Evolutionary conservation across 345 rosid genomes (phyloP), one percentile per base, ranked within the genome.

Genomic region (Noccaea bulbosa): DNA sequence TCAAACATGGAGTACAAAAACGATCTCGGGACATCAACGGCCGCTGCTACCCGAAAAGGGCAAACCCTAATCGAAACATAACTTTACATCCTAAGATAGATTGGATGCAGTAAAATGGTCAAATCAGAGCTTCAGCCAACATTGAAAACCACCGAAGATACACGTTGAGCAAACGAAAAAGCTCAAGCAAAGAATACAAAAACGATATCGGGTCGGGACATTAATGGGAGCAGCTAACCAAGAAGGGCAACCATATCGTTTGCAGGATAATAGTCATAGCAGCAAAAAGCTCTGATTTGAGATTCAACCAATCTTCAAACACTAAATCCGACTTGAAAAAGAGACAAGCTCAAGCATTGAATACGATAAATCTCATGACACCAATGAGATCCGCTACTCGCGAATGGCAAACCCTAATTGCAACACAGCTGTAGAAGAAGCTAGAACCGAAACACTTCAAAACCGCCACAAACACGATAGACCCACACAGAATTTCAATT

Each of bases 21-120:
- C 12, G 32, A 46, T 8, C 43, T 14, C 11, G 17, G 35, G 12
- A 43, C 46, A 62, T 72, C 40, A 44, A 52, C 20, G 54, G 34
- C 27, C 10, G 37, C 50, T 34, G 41, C 40, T 20, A 58, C 37
- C 27, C 5, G 30, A 67, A 20, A 57, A 41, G 8, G 17, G 39
- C 0, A 67, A 35, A 50, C 62, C 15, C 48, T 67, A 9, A 50
- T 51, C 50, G 67, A 54, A 58, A 65, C 45, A 22, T 10, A 65
- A 32, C 40, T 10, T 8, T 4, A 27, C n/a, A 65, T 8, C 14
- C 46, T 38, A 39, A 35, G 11, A n/a, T 10, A 88, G 53, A 84
- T 83, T 14, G 95, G 81, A 87, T 87, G 95, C 85, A 81, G n/a
- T 15, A 22, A 74, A 32, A 69, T 32, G 45, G 10, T 16, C 17